These are phyloP conservation scores for Rubroboletus pulcherrimus DNA, from an alignment of 768 basidiomycete genomes.

Conservation along the genomic window DNA sequence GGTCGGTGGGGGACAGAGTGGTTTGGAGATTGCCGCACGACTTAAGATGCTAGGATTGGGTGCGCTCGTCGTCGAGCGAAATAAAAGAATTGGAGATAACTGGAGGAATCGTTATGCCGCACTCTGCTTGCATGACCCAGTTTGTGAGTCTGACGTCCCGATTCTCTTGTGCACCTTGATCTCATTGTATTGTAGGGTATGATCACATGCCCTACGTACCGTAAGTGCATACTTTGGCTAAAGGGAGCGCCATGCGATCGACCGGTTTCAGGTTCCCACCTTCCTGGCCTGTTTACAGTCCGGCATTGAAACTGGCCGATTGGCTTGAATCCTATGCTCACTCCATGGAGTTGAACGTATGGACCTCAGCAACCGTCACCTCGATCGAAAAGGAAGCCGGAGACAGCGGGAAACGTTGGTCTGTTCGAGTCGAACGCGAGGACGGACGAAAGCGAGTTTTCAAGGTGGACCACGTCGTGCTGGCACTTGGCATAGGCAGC, in stretches of 20 bases:
- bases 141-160: constrained; percentile 21
- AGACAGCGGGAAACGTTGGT: constrained; percentile 39
- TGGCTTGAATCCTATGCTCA: constrained; percentile 67
- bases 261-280: constrained; percentile 44
- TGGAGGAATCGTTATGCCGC: constrained; percentile 31
- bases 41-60: constrained; percentile 33
- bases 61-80: constrained; percentile 23
- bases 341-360: constrained; percentile 57
- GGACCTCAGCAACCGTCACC: constrained; percentile 45
- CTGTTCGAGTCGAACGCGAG: constrained; percentile 36
- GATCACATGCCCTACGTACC: constrained; percentile 54
- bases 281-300: constrained; percentile 56
- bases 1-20: constrained; percentile 50
- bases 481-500: constrained; percentile 48
- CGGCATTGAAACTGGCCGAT: constrained; percentile 55
- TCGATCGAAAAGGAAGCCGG: constrained; percentile 28
- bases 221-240: constrained; percentile 31
- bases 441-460: constrained; percentile 38
- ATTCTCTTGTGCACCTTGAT: not conserved
- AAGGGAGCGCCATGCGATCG: not conserved
- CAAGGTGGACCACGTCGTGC: constrained; percentile 46
- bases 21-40: constrained; percentile 55
- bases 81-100: constrained; percentile 29
- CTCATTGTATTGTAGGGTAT: constrained; percentile 32
- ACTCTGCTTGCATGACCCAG: constrained; percentile 31